Base-by-base conservation (phyloP, 2,329 filamentous ascomycete species). In the Monosporascus sp. region DNA sequence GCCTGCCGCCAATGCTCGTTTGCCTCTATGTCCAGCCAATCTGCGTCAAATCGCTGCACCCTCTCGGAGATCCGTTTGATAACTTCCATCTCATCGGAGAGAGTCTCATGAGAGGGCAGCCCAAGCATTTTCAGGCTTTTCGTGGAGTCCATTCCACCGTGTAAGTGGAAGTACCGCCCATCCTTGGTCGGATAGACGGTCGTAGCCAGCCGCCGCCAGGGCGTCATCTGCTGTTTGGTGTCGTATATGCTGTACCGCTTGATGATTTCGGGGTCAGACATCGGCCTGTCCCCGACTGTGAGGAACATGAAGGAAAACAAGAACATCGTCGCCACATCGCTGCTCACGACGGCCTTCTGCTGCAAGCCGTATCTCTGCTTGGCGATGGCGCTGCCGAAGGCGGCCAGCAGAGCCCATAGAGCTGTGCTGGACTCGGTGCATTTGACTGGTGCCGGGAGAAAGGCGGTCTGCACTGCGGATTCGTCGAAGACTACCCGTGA, bases 141-240 rank as follows among this genome's bases (percentile, higher is more conserved):
- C 7, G 50, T 54, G 11, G 69, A 63, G 26, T 71, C 63, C 45
- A 72, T 54, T 1, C 68, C 65, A 1, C 69, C 69, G 46, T 72
- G 69, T 2, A 70, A 54, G 37, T 71, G 69, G 49, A 69, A 72
- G 62, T 64, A 71, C 7, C 65, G 58, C 0, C 65, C 65, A 28
- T 70, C 68, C 14, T 64, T 64, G 1, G 69, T 70, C 38, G 64
- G 62, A 50, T 72, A 71, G 7, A 70, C 60, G 22, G 68, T 70
- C 0, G 69, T 70, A 5, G 68, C 64, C 14, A 68, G 58, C 5
- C 65, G 61, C 7, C 66, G 63, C 56, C 66, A 70, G 14, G 65
- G 63, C 31, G 58, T 59, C 47, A 58, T 58, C 50, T 67, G 62
- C 17, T 55, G 48, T 20, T 56, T 58, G 17, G 57, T 57, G 37